Percentiles rank a stretch among this genome's conserved stretches.
phyloP scores from a whole-genome alignment of 352 stramenopile species.

The Phytopythium helicoides region DNA sequence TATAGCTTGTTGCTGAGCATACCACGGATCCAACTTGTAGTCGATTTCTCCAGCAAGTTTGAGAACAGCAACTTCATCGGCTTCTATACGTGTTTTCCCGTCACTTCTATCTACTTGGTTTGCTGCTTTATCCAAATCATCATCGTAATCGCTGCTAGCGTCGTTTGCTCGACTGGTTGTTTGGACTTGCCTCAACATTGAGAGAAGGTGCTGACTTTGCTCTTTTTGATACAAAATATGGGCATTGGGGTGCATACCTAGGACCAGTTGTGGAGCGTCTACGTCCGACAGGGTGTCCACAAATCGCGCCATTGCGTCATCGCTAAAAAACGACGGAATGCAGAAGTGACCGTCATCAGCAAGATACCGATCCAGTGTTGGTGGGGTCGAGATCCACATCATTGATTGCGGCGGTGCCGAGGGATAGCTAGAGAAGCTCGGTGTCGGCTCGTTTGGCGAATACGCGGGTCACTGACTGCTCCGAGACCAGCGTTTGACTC shows the following conservation, averaged over 20 bases:
- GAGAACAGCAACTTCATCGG: conserved; percentile 15
- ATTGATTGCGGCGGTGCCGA: background rate
- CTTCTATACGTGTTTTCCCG: background rate
- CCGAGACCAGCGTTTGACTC: background rate
- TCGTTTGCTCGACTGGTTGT: conserved; percentile 6
- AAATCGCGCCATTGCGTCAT: conserved; percentile 41
- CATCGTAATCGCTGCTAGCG: background rate
- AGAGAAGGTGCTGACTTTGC: conserved; percentile 41
- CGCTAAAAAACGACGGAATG: conserved; percentile 34
- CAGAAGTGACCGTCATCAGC: conserved; percentile 34
- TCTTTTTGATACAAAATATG: conserved; percentile 68
- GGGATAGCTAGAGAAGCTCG: background rate
- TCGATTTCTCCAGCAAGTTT: conserved; percentile 20
- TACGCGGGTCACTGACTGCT: background rate
- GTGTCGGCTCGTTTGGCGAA: background rate
- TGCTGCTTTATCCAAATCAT: conserved; percentile 1
- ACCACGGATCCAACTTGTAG: conserved; percentile 13
- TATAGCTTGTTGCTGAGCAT: background rate
- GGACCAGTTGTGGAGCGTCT: conserved; percentile 65
- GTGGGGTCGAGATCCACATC: conserved; percentile 3
- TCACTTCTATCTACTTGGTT: background rate
- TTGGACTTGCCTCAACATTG: conserved; percentile 40
- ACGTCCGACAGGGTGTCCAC: conserved; percentile 45
- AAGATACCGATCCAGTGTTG: conserved; percentile 9
- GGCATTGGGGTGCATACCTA: conserved; percentile 78